Evolutionary conservation across 1,139 yeast genomes (phyloP), one percentile per base, ranked within the genome.

Genomic region (Yamadazyma pseudoaaseri): DNA sequence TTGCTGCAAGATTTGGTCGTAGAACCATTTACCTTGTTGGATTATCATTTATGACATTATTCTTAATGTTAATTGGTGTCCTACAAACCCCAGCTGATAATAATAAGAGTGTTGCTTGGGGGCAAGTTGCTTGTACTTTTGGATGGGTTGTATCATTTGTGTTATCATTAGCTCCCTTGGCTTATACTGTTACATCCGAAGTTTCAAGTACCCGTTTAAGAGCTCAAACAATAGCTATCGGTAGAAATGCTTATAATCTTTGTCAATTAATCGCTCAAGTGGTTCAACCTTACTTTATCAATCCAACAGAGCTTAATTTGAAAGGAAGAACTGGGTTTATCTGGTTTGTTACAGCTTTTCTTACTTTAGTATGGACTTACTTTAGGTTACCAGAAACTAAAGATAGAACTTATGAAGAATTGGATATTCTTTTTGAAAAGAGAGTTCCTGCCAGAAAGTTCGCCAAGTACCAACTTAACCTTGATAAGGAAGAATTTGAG

Each of bases 301-400:
- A 75, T 49, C 75, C 79, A 3, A 63, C 69, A 7, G 70, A 71
- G n/a, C 74, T 76, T 60, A 65, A 73, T 45, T 64, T 76, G 74
- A 62, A 69, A 42, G 83, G 79, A 21, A 75, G 76, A 53, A 64
- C 78, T 16, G 81, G 75, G 3, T 74, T 73, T 49, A 62, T 78
- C 46, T 77, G 74, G 70, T 76, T 73, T 16, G 81, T 70, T 1
- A 54, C 73, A 27, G 58, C 71, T 11, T 43, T 69, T 2, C n/a
- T 62, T 12, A 53, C 61, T 31, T 49, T 57, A 22, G 38, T 63
- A 29, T 71, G 81, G 81, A 48, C 62, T 21, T 73, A 52, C 52
- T 76, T 76, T 52, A 65, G 76, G 33, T 58, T 78, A 31, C 85
- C 85, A 5, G 84, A 79, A 47, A 71, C 81, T 13, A 64, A 61